Base-by-base conservation (phyloP, 352 stramenopile genomes). In the Phytopythium litorale region DNA sequence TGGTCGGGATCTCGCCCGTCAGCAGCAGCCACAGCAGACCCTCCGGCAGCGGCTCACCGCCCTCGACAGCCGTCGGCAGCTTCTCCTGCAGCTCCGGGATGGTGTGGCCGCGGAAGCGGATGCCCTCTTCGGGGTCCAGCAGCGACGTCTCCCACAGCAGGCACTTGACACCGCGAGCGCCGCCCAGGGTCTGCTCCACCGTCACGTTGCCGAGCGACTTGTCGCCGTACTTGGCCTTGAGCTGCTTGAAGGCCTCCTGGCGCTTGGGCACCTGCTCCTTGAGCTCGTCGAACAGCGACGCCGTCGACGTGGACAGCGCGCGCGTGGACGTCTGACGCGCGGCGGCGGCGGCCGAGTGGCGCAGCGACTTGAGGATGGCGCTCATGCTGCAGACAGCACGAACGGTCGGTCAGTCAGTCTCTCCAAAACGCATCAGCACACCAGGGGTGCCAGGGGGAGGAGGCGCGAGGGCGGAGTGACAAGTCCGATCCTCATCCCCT, bases 101-200 rank as follows among this genome's bases (percentile, higher is more conserved):
- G 60, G 96, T 99, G 76, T 98, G 83, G 64, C 97, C 97, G 61
- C 97, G 92, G 91, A 99, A 99, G 56, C 97, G 94, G 82, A 99
- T 99, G 63, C 97, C 97, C 72, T 99, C 94, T 49, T 98, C 88
- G 25, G 94, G 79, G 70, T 98, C 94, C 40, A 98, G 81, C 57
- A 98, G 79, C 60, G 91, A 98, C 28, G 97, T 99, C 72, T 99
- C 97, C 97, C 97, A 99, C 62, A 99, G 73, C 79, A 99, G 97
- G 70, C 94, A 99, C 83, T 99, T 99, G 59, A 99, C 97, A 56
- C 95, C 92, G 72, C 97, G 92, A 19, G 96, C 97, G 52, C 97
- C 97, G 63, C 97, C 97, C 66, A 99, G 95, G 28, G 96, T 97
- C 84, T 99, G 96, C 28, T 98, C 95, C 33, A 98, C 96, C 15